Evolutionary conservation across 768 basidiomycete species (phyloP), one percentile per base, ranked within the genome.

Genomic region (Pisolithus microcarpus): DNA sequence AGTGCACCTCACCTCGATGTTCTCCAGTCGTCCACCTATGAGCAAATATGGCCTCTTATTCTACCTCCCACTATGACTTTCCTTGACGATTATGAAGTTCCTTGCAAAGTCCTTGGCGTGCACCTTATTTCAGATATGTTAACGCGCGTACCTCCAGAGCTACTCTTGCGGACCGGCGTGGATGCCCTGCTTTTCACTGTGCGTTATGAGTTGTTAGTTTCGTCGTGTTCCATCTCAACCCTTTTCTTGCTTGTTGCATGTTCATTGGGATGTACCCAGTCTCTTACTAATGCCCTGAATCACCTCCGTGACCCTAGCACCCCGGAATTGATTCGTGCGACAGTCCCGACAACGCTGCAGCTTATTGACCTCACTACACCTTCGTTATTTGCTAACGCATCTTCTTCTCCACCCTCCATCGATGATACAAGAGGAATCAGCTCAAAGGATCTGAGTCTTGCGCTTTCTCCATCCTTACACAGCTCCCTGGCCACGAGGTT

Each of bases 21-120:
- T 49, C 34, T 50, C 46, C 52, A 91, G 88, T 55, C 63, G 23
- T 66, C 75, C 3, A 70, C 69, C 16, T 88, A 87, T 51, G 85
- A 87, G 59, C 68, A 65, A 5, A 58, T 80, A 24, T 92, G 89
- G 89, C 85, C 82, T 51, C 73, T 91, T 13, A 65, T 90, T 44
- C 76, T 91, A 16, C 89, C 89, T 1, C 90, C 89, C 1, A 64
- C 83, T 15, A 90, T 91, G 88, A 79, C 84, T 2, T 63, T 90
- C 11, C 63, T 91, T 45, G 89, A 92, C 55, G 89, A 92, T 58
- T 89, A 80, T 56, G 81, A 91, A 58, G 74, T 79, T 4, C 62
- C 56, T 46, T 83, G 84, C 67, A 90, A 88, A 64, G 65, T 89
- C 15, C 71, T 72, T 39, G 88, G 88, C 5, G 73, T 83, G 13